phyloP scores from a whole-genome alignment of 495 filamentous ascomycete genomes.

The Aspergillus coremiiformis region DNA sequence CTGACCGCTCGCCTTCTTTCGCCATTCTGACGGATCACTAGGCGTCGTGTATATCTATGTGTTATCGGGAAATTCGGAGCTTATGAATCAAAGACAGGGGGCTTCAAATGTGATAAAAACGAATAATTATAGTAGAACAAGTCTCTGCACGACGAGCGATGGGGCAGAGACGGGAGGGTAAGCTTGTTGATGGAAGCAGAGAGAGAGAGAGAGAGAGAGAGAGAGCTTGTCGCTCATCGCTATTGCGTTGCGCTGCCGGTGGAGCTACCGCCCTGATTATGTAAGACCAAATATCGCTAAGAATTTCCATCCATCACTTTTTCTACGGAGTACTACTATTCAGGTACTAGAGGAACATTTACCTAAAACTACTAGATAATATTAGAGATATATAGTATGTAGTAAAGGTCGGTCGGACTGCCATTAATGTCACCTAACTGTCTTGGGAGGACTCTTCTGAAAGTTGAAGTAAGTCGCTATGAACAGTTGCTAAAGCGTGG shows the following conservation, averaged over 20 bases:
- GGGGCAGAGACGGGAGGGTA: slow-evolving; percentile 25
- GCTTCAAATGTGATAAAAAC: slow-evolving; percentile 1
- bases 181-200: slow-evolving; percentile 39
- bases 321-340: no score
- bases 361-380: no score
- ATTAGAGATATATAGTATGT: no score
- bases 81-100: slow-evolving; percentile 4
- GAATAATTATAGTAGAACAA: slow-evolving; percentile 10
- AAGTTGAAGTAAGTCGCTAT: slow-evolving; percentile 60
- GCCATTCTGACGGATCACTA: slow-evolving; percentile 61
- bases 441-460: slow-evolving; percentile 54
- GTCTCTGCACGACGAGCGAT: slow-evolving; percentile 26
- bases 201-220: no score
- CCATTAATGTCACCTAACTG: neutral
- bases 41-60: slow-evolving; percentile 22
- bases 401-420: neutral
- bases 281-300: slow-evolving; percentile 26
- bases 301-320: neutral
- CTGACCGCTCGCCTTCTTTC: slow-evolving; percentile 81
- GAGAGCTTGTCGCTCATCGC: slow-evolving; percentile 18
- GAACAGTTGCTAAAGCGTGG: slow-evolving; percentile 54
- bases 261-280: slow-evolving; percentile 35
- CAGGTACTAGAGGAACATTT: no score
- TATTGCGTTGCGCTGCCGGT: slow-evolving; percentile 24
- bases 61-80: slow-evolving; percentile 1